Evolutionary conservation across 805 yeast species (phyloP), one percentile per base, ranked within the genome.

Genomic region (Pichia paraexigua): DNA sequence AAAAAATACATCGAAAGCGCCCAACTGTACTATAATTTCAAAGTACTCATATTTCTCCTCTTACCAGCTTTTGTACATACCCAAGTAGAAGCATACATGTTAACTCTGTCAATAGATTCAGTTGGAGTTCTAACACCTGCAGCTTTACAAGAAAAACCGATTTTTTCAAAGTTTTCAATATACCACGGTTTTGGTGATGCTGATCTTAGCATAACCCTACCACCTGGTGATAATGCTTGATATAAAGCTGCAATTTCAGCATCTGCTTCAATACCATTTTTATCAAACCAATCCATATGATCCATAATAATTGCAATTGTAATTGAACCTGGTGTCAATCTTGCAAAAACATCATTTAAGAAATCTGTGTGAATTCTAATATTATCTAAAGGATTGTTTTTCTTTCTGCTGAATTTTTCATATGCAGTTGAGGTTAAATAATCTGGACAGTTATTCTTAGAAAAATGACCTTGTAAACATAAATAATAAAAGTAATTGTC

Each of bases 61-160:
- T 58, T 62, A 5, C 53, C 50, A 20, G 54, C 45, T 63, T 85
- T 85, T 28, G 83, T 81, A 65, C 91, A 84, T 20, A 87, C 79
- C 95, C 95, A 87, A 2, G 95, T 86, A 2, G 92, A 84, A 3
- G 95, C 94, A 64, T 87, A 87, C 95, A 87, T 87, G 67, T 87
- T 87, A 56, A 82, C 85, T 57, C 95, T 75, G 65, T 87, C 95
- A 64, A 87, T 87, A 52, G 85, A 73, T 50, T 72, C 69, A 10
- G 87, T 87, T 21, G 82, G 66, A 49, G 69, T 65, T 67, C 95
- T 77, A 22, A 82, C 73, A 17, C 83, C 91, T 20, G 84, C 92
- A 15, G 92, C 77, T 51, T 76, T 73, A 66, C 91, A 83, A 44
- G 60, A 65, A 65, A 85, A 87, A 0, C 95, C 95, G 51, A 72